phyloP scores from a whole-genome alignment of 1,284 basidiomycete genomes.

The Boletellus deceptivus region DNA sequence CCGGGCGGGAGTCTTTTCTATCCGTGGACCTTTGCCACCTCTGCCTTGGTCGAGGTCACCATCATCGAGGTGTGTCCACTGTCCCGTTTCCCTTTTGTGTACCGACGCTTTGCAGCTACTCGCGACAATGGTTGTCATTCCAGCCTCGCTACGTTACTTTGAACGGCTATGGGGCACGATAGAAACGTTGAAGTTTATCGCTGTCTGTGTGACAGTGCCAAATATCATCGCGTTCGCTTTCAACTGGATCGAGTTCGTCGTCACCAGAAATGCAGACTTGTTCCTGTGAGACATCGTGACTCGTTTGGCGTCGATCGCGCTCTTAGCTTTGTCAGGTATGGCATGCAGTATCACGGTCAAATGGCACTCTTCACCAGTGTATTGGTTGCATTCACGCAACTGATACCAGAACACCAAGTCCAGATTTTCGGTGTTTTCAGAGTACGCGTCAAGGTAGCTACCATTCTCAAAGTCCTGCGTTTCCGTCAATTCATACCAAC shows the following conservation, averaged over 20 bases:
- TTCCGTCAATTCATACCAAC: constrained; percentile 7
- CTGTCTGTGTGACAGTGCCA: constrained; percentile 74
- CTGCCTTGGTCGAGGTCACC: constrained; percentile 83
- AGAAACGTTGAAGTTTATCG: constrained; percentile 86
- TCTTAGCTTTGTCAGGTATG: constrained; percentile 56
- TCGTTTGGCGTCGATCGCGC: constrained; percentile 5
- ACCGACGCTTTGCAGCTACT: constrained; percentile 56
- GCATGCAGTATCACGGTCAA: constrained; percentile 87
- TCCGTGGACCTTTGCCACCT: constrained; percentile 92
- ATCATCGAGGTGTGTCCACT: constrained; percentile 71
- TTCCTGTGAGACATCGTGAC: constrained; percentile 62
- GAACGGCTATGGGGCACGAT: constrained; percentile 91
- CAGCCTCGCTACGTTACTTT: constrained; percentile 84
- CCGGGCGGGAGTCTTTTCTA: constrained; percentile 84
- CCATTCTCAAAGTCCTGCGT: constrained; percentile 1
- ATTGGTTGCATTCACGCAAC: constrained; percentile 94
- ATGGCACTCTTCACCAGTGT: constrained; percentile 89
- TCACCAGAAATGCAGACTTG: constrained; percentile 60
- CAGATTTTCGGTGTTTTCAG: constrained; percentile 87
- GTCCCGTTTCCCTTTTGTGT: constrained; percentile 7
- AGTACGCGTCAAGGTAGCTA: constrained; percentile 83
- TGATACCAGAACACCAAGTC: constrained; percentile 97
- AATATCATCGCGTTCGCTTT: constrained; percentile 86
- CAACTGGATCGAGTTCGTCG: constrained; percentile 78
- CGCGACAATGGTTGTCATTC: constrained; percentile 75